A percentile compares a stretch with the other conserved stretches of the same genome.
phyloP scores from a whole-genome alignment of 2,329 filamentous ascomycete species.

The Trichoderma pleuroti region DNA sequence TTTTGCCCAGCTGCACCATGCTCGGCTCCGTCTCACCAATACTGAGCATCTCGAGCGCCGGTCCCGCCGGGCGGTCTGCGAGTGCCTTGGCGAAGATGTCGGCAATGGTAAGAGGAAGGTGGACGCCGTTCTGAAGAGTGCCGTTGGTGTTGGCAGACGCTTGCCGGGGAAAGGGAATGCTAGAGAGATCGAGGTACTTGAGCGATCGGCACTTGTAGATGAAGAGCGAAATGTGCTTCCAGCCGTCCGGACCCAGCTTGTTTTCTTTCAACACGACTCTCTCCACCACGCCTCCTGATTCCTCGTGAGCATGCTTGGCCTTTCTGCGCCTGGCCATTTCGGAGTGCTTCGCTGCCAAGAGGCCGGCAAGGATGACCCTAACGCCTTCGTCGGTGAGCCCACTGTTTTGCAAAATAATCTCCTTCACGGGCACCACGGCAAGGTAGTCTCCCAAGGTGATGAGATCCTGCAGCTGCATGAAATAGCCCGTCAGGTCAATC shows the following conservation, averaged over 20 bases:
- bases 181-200: conserved; percentile 81
- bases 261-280: conserved; percentile 89
- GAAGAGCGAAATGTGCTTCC: conserved; percentile 87
- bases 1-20: conserved; percentile 64
- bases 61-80: conserved; percentile 70
- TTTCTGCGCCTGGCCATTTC: conserved; percentile 50
- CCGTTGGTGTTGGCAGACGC: conserved; percentile 30
- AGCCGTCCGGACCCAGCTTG: conserved; percentile 80
- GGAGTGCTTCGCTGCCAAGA: conserved; percentile 73
- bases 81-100: conserved; percentile 74
- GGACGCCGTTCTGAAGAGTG: conserved; percentile 32
- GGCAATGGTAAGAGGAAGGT: conserved; percentile 36
- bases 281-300: conserved; percentile 73
- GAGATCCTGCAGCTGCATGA: conserved; percentile 77
- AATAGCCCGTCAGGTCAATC: conserved; percentile 80
- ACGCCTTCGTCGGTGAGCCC: conserved; percentile 83
- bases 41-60: conserved; percentile 76
- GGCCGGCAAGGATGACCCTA: conserved; percentile 78
- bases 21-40: conserved; percentile 75
- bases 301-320: conserved; percentile 39
- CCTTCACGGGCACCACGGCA: conserved; percentile 85
- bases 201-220: conserved; percentile 85
- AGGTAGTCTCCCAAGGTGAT: conserved; percentile 89
- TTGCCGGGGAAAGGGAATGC: conserved; percentile 68
- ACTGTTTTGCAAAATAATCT: conserved; percentile 82